Percentiles rank a stretch among this genome's conserved stretches.
Evolutionary conservation across 2,329 filamentous ascomycete genomes (phyloP).

Genomic region (Colletotrichum musae): DNA sequence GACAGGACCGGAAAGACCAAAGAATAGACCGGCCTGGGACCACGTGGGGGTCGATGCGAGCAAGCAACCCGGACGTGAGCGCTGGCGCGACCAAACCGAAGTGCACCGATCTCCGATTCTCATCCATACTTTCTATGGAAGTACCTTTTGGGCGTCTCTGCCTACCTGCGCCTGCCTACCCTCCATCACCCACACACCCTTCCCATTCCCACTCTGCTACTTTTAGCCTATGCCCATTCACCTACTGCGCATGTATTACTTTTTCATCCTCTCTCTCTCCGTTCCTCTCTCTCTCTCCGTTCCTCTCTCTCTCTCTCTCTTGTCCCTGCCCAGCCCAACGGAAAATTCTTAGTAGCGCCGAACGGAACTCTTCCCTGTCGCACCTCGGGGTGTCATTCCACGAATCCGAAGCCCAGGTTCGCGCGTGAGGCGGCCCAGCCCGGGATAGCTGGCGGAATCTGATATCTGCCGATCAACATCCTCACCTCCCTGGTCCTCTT

Average conservation of each 20-base stretch:
- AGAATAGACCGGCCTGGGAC: slow-evolving; percentile 22
- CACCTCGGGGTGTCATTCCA: slow-evolving; percentile 37
- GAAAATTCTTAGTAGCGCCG: slow-evolving; percentile 29
- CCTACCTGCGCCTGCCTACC: too few relatives aligned
- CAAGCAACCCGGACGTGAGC: background rate
- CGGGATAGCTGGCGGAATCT: slow-evolving; percentile 14
- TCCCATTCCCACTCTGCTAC: slow-evolving; percentile 23
- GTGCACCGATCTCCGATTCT: slow-evolving; percentile 18
- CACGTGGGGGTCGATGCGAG: slow-evolving; percentile 34
- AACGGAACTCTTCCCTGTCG: slow-evolving; percentile 29
- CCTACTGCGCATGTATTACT: too few relatives aligned
- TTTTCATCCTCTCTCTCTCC: background rate
- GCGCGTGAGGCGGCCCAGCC: slow-evolving; percentile 37
- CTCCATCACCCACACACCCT: background rate
- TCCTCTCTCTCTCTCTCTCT: slow-evolving; percentile 3
- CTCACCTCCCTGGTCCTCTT: slow-evolving; percentile 33
- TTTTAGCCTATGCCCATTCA: slow-evolving; percentile 30
- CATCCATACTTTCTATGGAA: background rate
- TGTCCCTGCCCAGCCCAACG: slow-evolving; percentile 28
- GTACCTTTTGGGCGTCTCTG: too few relatives aligned
- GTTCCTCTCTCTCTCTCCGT: slow-evolving; percentile 5
- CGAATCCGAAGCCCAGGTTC: slow-evolving; percentile 32
- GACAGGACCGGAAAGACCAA: background rate
- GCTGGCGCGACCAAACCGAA: slow-evolving; percentile 1
- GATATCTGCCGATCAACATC: slow-evolving; percentile 29